Base-by-base conservation (phyloP, 331 rosid species). In the Quercus tomentella region DNA sequence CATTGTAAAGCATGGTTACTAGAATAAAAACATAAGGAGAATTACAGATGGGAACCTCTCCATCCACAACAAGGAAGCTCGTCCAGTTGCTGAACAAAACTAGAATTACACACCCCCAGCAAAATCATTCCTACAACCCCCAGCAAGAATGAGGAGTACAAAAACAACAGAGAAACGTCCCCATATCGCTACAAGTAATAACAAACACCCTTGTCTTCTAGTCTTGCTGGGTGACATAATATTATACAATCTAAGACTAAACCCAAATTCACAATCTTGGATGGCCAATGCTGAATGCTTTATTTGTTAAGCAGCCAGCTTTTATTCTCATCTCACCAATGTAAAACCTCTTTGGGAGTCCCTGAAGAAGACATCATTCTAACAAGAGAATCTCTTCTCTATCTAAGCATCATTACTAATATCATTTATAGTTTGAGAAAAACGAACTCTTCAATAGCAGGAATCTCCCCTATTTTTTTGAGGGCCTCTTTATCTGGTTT, bases 381-480 rank as follows among this genome's bases (percentile, higher is more conserved):
- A 60, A 12, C 9, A 1, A 14, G 35, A 23, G 33, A 26, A 60
- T 60, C 15, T 60, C 33, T 22, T 60, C 17, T 60, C 15, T 10
- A 3, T 3, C 54, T 49, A 49, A 49, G 54, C 54, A 49, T 49
- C 54, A 49, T 49, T 3, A 2, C 6, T 25, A 22, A 22, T 23
- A 63, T 31, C 45, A 16, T 22, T 80, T 87, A 93, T 18, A 91
- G 89, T 61, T 91, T 82, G 68, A 95, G 92, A 79, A 92, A 95
- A 10, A 93, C 97, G 61, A 95, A 93, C 91, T 95, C 99, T 63
- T 95, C 97, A 35, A 92, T 57, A 3, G 95, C 88, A 56, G 94
- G 67, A 4, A 93, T 96, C 28, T 80, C 79, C 54, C 99, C 99
- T 15, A 95, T 91, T 30, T 88, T 84, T 21, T 25, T 54, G 10